Evolutionary conservation across 2,329 filamentous ascomycete genomes (phyloP).

Genomic region (Bipolaris victoriae): DNA sequence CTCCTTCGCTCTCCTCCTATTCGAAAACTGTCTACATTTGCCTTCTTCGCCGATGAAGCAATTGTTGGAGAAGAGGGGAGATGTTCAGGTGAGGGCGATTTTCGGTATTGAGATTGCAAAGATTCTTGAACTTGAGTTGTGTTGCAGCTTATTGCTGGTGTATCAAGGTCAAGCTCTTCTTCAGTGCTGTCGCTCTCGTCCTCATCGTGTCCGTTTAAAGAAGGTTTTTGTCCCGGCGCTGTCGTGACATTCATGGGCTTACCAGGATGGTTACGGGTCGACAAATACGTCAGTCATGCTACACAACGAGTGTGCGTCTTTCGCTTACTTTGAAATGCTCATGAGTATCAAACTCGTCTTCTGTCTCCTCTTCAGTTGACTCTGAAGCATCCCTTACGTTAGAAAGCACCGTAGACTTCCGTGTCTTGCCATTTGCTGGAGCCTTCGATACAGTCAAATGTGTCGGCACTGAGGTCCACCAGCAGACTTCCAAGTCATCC

Average conservation of each 20-base stretch:
- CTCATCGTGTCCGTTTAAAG: not conserved
- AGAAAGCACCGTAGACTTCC: slow-evolving; percentile 7
- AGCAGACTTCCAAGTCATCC: slow-evolving; percentile 19
- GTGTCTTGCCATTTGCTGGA: slow-evolving; percentile 16
- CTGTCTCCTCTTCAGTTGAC: slow-evolving; percentile 38
- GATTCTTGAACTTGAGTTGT: not conserved
- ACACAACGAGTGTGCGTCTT: too few species aligned
- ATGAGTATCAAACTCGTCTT: slow-evolving; percentile 48
- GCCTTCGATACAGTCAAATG: slow-evolving; percentile 16
- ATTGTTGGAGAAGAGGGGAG: slow-evolving; percentile 4
- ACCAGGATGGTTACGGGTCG: slow-evolving; percentile 17
- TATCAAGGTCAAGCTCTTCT: slow-evolving; percentile 50
- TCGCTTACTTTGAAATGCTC: slow-evolving; percentile 37
- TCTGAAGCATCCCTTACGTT: slow-evolving; percentile 16
- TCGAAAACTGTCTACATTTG: slow-evolving; percentile 33
- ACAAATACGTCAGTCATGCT: slow-evolving; percentile 12
- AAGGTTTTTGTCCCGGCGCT: not conserved
- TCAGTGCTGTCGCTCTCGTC: not conserved
- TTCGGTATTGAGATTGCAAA: slow-evolving; percentile 4
- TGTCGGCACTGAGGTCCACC: slow-evolving; percentile 33
- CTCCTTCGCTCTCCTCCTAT: slow-evolving; percentile 38
- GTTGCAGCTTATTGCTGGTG: slow-evolving; percentile 27
- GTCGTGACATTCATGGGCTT: not conserved
- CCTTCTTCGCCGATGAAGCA: slow-evolving; percentile 13
- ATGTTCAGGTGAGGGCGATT: slow-evolving; percentile 9